Percentiles rank a stretch among this genome's conserved stretches.
Evolutionary conservation across 2,329 filamentous ascomycete genomes (phyloP).

Genomic region (Fusarium nygamai): DNA sequence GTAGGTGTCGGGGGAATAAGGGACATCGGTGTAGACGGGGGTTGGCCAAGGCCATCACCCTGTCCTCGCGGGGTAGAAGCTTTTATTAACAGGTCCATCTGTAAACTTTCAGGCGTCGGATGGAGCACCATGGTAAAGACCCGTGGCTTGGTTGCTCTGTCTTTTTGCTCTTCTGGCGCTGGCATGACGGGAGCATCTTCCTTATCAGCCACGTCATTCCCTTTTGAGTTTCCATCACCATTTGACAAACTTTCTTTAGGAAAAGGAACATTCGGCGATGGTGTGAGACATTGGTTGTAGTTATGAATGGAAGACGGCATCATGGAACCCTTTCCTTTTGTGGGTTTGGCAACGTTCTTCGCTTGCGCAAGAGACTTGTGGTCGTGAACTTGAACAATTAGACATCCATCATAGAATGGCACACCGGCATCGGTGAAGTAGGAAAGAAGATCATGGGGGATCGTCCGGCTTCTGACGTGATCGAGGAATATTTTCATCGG

Average conservation of each 20-base stretch:
- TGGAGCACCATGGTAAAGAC: slow-evolving; percentile 84
- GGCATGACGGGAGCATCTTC: slow-evolving; percentile 66
- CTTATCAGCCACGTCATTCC: slow-evolving; percentile 47
- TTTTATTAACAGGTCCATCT: slow-evolving; percentile 80
- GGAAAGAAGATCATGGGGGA: slow-evolving; percentile 89
- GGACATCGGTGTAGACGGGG: slow-evolving; percentile 74
- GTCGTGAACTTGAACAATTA: slow-evolving; percentile 95
- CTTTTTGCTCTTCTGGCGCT: slow-evolving; percentile 57
- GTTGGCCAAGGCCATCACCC: slow-evolving; percentile 58
- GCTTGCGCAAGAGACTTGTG: slow-evolving; percentile 74
- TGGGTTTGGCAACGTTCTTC: slow-evolving; percentile 65
- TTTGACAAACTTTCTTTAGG: slow-evolving; percentile 65
- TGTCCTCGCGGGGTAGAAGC: slow-evolving; percentile 72
- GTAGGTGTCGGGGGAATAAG: slow-evolving; percentile 71
- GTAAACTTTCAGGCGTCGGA: slow-evolving; percentile 79
- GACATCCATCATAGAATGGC: slow-evolving; percentile 90
- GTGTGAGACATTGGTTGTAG: slow-evolving; percentile 88
- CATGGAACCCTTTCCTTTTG: slow-evolving; percentile 67
- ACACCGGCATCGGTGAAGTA: slow-evolving; percentile 78
- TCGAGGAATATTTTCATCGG: slow-evolving; percentile 86
- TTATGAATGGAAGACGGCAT: slow-evolving; percentile 89
- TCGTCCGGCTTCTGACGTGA: slow-evolving; percentile 77
- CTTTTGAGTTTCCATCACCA: slow-evolving; percentile 37
- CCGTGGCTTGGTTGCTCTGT: slow-evolving; percentile 59
- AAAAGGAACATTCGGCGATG: slow-evolving; percentile 84